Evolutionary conservation across 768 basidiomycete species (phyloP).

Genomic region (Naganishia kalamii): DNA sequence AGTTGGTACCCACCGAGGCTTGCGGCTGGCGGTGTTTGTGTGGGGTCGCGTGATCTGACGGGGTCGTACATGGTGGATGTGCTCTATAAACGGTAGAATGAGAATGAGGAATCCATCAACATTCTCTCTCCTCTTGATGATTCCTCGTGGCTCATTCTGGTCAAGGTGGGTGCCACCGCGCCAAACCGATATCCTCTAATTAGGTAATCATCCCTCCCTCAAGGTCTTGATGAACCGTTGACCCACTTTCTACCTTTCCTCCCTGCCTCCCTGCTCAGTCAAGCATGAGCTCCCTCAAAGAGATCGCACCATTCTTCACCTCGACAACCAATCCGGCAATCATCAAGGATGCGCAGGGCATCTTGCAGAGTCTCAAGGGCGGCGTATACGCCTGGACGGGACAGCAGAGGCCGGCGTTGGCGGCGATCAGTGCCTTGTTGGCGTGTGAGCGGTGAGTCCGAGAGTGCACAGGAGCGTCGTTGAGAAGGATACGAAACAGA

Average conservation of each 20-base stretch:
- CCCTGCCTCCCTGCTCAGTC: no score
- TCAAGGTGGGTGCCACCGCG: no score
- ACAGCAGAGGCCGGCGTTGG: background rate
- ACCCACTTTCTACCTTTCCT: background rate
- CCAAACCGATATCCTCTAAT: background rate
- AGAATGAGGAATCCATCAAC: no score
- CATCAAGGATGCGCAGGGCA: background rate
- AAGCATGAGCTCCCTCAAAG: background rate
- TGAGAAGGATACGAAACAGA: no score
- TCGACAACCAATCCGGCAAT: background rate
- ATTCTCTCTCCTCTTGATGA: no score
- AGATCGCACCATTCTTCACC: conserved; percentile 1
- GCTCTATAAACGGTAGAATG: no score
- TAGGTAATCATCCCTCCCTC: background rate
- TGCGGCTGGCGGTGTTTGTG: background rate
- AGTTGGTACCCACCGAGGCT: background rate
- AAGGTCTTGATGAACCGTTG: background rate
- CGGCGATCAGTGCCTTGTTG: conserved; percentile 1
- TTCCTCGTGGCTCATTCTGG: no score
- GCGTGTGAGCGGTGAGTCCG: background rate
- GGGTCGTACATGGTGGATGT: no score
- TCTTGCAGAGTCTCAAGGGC: background rate
- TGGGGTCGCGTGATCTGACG: conserved; percentile 1
- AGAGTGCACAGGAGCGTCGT: background rate
- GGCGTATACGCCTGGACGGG: background rate